These are phyloP conservation scores for Phlebopus sp. DNA, from an alignment of 1,284 basidiomycete species.

Conservation along the genomic window DNA sequence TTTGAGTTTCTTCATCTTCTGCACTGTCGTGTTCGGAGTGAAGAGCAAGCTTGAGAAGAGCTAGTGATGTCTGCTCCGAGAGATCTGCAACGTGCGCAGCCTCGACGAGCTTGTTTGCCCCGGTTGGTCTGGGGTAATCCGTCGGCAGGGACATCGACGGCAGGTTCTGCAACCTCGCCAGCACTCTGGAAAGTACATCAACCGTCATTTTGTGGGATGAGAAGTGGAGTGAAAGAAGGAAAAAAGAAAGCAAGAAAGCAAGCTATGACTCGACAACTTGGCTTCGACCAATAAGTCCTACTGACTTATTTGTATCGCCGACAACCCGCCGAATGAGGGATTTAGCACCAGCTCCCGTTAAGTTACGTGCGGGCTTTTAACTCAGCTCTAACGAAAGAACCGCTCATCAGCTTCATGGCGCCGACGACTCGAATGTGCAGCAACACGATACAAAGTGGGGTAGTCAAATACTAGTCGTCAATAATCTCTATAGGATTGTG, in stretches of 20 bases:
- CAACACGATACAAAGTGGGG: too few relatives aligned
- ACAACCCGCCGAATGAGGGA: too few relatives aligned
- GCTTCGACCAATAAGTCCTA: too few relatives aligned
- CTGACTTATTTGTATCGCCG: too few relatives aligned
- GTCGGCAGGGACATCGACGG: constrained; percentile 94
- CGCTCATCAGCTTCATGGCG: too few relatives aligned
- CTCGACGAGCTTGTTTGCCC: constrained; percentile 74
- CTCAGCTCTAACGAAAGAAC: too few relatives aligned
- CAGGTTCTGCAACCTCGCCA: constrained; percentile 67
- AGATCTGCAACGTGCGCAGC: constrained; percentile 69
- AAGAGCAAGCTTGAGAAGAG: constrained; percentile 75
- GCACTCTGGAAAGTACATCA: constrained; percentile 49
- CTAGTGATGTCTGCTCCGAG: constrained; percentile 64
- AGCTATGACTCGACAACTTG: background rate
- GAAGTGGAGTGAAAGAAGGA: background rate
- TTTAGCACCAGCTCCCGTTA: too few relatives aligned
- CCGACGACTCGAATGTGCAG: too few relatives aligned
- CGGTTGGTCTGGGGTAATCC: constrained; percentile 89
- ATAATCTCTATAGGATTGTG: too few relatives aligned
- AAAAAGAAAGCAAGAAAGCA: background rate
- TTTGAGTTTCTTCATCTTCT: constrained; percentile 50
- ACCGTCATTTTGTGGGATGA: constrained; percentile 31
- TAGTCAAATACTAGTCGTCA: too few relatives aligned
- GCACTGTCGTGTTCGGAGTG: constrained; percentile 57
- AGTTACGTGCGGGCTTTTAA: too few relatives aligned